Base-by-base conservation (phyloP, 2,329 filamentous ascomycete species). In the Aspergillus sp. region DNA sequence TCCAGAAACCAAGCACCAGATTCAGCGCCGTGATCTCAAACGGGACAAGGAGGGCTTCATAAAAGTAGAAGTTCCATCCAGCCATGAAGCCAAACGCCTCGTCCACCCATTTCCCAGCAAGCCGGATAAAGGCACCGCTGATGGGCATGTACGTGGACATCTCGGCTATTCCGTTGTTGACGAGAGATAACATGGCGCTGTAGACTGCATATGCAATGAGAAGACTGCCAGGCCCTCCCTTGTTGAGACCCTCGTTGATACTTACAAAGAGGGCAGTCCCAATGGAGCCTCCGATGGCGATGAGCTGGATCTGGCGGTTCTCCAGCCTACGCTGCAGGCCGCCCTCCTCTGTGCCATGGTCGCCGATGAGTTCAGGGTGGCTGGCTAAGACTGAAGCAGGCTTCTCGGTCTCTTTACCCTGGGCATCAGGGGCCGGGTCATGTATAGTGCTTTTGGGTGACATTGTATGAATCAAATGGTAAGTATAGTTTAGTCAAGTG, bases 11-110 rank as follows among this genome's bases (percentile, higher is more conserved):
- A 31, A 31, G 27, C 27, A 31, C 27, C 27, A 31, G 27, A 11
- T 31, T 31, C 27, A 31, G 27, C 3, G 27, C 27, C 1, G 27
- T 31, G 9, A 31, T 31, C 27, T 31, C 27, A 31, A 76, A 77
- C 0, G 74, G 74, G 35, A 77, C 68, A 49, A 74, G 58, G 9
- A 75, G 62, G 12, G 70, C 73, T 57, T 74, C 72, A 57, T 79
- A 77, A 57, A 81, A 71, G 25, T 79, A 80, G 66, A 79, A 81
- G 63, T 80, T 81, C 76, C 77, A 80, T 19, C 76, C 76, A 37
- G 72, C 71, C 63, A 75, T 73, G 55, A 79, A 79, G 0, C 77
- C 76, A 19, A 78, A 67, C 2, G 78, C 77, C 35, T 75, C 73
- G 53, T 80, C 77, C 0, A 79, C 77, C 76, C 76, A 80, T 62